Percentiles rank a stretch among this genome's conserved stretches.
Conservation (phyloP, 495 filamentous ascomycete genomes). For the Penicillium soppii region DNA sequence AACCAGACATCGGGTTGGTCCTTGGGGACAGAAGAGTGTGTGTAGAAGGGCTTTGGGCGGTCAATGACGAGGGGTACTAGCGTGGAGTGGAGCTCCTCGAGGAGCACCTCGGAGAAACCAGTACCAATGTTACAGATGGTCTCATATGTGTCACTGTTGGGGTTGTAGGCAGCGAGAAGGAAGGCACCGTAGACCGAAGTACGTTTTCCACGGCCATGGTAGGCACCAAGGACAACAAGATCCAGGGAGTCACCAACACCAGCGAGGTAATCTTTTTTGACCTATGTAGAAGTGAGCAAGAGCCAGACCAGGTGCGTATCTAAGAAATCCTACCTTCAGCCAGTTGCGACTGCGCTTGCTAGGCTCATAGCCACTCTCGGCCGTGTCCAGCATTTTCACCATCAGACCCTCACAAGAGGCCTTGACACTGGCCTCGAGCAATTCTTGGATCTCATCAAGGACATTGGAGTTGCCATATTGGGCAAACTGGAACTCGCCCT, state of each 20-base stretch:
- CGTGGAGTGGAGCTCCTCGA: constrained; percentile 75
- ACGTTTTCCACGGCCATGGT: constrained; percentile 91
- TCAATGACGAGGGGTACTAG: constrained; percentile 77
- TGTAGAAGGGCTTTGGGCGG: constrained; percentile 89
- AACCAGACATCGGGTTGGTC: constrained; percentile 99
- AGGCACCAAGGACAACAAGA: constrained; percentile 92
- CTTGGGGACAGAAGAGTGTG: constrained; percentile 76
- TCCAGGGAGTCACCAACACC: constrained; percentile 95
- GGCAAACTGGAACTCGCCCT: constrained; percentile 92
- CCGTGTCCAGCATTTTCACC: constrained; percentile 98
- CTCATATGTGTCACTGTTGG: constrained; percentile 74
- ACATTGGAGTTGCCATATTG: constrained; percentile 84
- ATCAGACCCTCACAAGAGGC: constrained; percentile 95
- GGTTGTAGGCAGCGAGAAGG: constrained; percentile 90
- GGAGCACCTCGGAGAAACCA: constrained; percentile 84
- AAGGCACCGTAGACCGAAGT: constrained; percentile 95
- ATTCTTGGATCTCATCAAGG: constrained; percentile 85
- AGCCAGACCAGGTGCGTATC: background rate
- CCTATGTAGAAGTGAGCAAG: constrained; percentile 39
- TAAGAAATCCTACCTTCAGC: constrained; percentile 71
- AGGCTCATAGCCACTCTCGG: constrained; percentile 89
- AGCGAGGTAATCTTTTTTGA: constrained; percentile 96
- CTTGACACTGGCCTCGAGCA: constrained; percentile 92
- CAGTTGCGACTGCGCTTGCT: constrained; percentile 94
- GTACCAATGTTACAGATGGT: constrained; percentile 98